Evolutionary conservation across 352 stramenopile genomes (phyloP).

Genomic region (Phytopythium oedochilum): DNA sequence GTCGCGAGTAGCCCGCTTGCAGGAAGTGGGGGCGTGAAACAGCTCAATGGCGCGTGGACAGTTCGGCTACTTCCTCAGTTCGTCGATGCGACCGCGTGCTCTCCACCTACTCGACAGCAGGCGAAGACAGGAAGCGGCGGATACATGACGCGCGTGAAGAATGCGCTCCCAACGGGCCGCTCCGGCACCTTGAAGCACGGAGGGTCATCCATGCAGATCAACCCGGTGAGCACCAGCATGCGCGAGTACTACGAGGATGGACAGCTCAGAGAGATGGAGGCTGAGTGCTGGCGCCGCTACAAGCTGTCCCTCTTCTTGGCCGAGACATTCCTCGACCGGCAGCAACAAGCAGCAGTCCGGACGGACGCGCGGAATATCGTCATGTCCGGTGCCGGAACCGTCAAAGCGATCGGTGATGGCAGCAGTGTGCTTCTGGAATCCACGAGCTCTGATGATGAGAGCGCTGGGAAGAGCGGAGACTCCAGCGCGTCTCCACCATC

Average conservation of each 20-base stretch:
- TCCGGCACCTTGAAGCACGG: conserved; percentile 41
- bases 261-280: conserved; percentile 54
- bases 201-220: conserved; percentile 38
- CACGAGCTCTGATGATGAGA: background rate
- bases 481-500: background rate
- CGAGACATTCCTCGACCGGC: conserved; percentile 19
- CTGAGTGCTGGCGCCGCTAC: conserved; percentile 70
- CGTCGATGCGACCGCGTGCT: no score
- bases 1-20: no score
- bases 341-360: background rate
- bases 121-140: background rate
- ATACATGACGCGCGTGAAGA: background rate
- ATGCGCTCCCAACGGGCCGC: conserved; percentile 28
- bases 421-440: background rate
- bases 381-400: background rate
- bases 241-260: conserved; percentile 42
- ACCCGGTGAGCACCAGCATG: conserved; percentile 41
- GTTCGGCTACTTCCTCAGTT: background rate
- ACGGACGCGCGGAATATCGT: background rate
- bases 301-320: conserved; percentile 62
- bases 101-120: no score
- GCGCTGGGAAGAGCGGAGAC: background rate
- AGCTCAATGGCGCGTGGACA: conserved; percentile 1
- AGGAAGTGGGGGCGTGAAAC: conserved; percentile 1
- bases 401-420: background rate